Conservation (phyloP, 2,329 filamentous ascomycete species). For the Aspergillus sp. region DNA sequence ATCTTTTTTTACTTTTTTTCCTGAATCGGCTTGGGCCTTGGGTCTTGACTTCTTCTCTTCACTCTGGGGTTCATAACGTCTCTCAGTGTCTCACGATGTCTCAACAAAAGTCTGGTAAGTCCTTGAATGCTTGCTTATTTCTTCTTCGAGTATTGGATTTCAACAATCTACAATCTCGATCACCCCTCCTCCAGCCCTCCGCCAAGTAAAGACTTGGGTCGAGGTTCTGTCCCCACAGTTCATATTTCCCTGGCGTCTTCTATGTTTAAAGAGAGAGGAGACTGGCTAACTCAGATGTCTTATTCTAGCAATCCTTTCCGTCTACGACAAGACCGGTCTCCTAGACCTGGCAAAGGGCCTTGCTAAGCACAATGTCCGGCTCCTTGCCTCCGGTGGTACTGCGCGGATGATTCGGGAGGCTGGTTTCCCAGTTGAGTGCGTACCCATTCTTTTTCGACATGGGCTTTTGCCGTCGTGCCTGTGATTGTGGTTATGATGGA, state of each 20-base stretch:
- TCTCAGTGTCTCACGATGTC: constrained; percentile 32
- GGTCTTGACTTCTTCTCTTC: constrained; percentile 10
- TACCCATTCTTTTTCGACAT: constrained; percentile 18
- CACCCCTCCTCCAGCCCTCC: background rate
- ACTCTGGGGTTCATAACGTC: constrained; percentile 22
- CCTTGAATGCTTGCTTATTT: constrained; percentile 13
- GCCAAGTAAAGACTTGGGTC: constrained; percentile 21
- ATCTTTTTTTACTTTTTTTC: constrained; percentile 14
- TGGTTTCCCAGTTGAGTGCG: constrained; percentile 90
- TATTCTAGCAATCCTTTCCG: constrained; percentile 80
- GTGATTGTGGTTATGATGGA: background rate
- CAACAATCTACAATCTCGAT: constrained; percentile 1
- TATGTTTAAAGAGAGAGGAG: constrained; percentile 1
- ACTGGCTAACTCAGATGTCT: constrained; percentile 10
- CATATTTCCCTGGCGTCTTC: constrained; percentile 13
- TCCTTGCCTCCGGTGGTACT: constrained; percentile 92
- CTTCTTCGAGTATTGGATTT: constrained; percentile 16
- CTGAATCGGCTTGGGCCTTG: constrained; percentile 5
- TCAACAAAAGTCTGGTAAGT: constrained; percentile 43
- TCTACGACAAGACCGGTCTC: constrained; percentile 97
- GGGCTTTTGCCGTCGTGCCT: background rate
- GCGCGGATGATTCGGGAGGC: constrained; percentile 96
- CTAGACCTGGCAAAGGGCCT: constrained; percentile 90
- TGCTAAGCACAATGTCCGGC: constrained; percentile 82
- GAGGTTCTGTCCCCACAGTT: constrained; percentile 16